Conservation (phyloP, 202 grass and related monocot genomes). For the Zoysia matrella region DNA sequence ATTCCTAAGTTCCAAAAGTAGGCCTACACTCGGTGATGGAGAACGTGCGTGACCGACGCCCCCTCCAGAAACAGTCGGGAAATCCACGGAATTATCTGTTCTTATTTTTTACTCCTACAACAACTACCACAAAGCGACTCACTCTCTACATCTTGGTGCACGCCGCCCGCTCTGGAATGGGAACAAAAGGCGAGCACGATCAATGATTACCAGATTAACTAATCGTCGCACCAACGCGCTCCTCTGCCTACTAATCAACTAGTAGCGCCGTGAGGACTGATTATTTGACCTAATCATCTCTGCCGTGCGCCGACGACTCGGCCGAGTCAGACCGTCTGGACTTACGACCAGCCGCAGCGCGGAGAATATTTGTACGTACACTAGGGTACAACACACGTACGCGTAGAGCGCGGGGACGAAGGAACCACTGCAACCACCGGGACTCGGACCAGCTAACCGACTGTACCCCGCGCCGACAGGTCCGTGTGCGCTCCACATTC, state of each 20-base stretch:
- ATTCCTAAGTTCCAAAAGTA: too few species aligned
- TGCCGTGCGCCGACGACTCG: neutral
- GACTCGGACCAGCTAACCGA: conserved; percentile 49
- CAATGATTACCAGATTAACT: neutral
- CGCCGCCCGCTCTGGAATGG: neutral
- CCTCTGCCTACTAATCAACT: too few species aligned
- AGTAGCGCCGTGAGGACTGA: neutral
- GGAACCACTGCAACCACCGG: conserved; percentile 43
- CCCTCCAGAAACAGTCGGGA: neutral
- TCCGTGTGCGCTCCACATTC: conserved; percentile 11
- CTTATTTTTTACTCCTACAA: neutral
- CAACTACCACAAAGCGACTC: neutral
- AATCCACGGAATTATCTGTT: neutral
- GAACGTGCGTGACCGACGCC: neutral
- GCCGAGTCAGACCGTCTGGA: conserved; percentile 2
- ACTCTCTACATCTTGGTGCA: neutral
- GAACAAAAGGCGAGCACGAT: neutral
- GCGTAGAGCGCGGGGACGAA: neutral
- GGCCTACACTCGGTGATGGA: too few species aligned
- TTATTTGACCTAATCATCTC: conserved; percentile 8
- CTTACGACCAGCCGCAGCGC: too few species aligned
- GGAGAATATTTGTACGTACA: neutral
- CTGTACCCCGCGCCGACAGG: neutral
- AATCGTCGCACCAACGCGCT: neutral
- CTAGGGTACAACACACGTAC: neutral